Evolutionary conservation across 306 rosid genomes (phyloP).

Genomic region (Casuarina equisetifolia): DNA sequence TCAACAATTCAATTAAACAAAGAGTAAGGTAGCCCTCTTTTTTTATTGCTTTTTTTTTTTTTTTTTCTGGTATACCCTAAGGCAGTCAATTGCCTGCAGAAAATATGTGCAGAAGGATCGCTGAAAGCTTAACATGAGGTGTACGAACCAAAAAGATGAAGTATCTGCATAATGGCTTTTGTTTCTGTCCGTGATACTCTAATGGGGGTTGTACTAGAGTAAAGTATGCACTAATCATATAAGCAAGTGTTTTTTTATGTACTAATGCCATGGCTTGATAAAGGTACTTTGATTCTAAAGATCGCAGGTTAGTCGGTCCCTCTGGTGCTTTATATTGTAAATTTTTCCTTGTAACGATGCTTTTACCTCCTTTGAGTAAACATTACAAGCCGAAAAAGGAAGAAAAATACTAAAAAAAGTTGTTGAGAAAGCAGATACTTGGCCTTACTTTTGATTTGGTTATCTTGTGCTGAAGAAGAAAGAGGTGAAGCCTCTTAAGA

Average conservation of each 20-base stretch:
- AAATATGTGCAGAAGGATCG: constrained; percentile 37
- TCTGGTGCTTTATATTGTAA: constrained; percentile 29
- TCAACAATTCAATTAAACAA: constrained; percentile 26
- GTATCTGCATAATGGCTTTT: constrained; percentile 3
- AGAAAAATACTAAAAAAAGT: not conserved
- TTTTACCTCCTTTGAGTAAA: constrained; percentile 24
- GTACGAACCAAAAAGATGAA: not conserved
- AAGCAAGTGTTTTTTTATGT: not conserved
- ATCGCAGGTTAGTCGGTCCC: constrained; percentile 17
- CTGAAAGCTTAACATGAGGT: constrained; percentile 16
- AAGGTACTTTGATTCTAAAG: constrained; percentile 23
- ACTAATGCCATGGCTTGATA: constrained; percentile 18
- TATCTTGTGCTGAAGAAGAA: not conserved
- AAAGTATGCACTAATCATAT: constrained; percentile 36
- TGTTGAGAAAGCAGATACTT: not conserved
- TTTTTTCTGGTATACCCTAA: too few species aligned
- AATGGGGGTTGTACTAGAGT: constrained; percentile 16
- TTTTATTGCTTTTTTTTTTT: too few species aligned
- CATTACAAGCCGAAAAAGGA: not conserved
- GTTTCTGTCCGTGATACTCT: not conserved
- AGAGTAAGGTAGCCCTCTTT: not conserved
- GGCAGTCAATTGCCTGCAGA: constrained; percentile 24
- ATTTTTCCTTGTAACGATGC: constrained; percentile 4
- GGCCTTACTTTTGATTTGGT: not conserved
- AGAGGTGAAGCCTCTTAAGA: not conserved